phyloP scores from a whole-genome alignment of 1,284 basidiomycete species.

The Apiotrichum montevideense region DNA sequence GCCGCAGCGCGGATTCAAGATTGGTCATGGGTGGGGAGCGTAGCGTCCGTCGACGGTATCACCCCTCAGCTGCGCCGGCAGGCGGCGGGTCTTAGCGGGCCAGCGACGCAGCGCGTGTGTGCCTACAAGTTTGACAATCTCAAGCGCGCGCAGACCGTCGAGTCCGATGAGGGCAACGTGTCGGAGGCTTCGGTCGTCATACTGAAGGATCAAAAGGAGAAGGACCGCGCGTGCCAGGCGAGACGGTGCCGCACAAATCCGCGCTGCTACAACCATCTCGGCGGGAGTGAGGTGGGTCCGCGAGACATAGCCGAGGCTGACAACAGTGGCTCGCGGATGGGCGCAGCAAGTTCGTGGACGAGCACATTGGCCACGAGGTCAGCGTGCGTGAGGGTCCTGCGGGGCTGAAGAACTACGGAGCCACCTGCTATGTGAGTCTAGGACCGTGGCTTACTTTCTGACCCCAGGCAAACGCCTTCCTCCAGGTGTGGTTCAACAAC shows the following conservation, averaged over 20 bases:
- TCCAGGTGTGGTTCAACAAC: slow-evolving; percentile 72
- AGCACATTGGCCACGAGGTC: slow-evolving; percentile 53
- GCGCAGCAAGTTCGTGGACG: slow-evolving; percentile 56
- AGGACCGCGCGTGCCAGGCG: slow-evolving; percentile 52
- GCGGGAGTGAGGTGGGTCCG: slow-evolving; percentile 56
- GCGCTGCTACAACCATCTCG: slow-evolving; percentile 76
- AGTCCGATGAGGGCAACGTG: background rate
- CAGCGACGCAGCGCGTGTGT: background rate
- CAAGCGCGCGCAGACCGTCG: background rate
- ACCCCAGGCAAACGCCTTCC: slow-evolving; percentile 65
- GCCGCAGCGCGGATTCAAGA: slow-evolving; percentile 20
- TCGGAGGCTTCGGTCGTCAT: background rate
- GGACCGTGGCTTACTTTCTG: background rate
- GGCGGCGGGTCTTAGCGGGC: slow-evolving; percentile 60
- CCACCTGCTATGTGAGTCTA: slow-evolving; percentile 68
- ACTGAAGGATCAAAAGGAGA: too few species aligned
- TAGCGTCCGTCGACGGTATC: slow-evolving; percentile 55
- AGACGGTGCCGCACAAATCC: slow-evolving; percentile 67
- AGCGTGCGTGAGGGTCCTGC: slow-evolving; percentile 61
- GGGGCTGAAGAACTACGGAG: slow-evolving; percentile 85
- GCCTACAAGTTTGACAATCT: background rate
- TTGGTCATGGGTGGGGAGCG: slow-evolving; percentile 74
- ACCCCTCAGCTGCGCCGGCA: slow-evolving; percentile 58
- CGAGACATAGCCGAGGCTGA: slow-evolving; percentile 49
- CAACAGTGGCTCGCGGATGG: slow-evolving; percentile 52